Evolutionary conservation across 306 rosid genomes (phyloP).

Genomic region (Cucumis cinereus): DNA sequence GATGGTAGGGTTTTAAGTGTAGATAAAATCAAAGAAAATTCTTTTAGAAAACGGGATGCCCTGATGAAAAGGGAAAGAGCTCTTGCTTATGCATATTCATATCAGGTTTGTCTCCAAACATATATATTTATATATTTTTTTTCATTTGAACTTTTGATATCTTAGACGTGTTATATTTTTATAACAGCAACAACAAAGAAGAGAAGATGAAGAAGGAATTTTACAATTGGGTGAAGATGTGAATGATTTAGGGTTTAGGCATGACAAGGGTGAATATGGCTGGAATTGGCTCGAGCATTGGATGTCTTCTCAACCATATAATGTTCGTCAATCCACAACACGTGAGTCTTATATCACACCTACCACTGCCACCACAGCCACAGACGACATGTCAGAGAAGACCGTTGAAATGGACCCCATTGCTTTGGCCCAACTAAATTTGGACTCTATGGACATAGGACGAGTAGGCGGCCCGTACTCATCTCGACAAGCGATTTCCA

Average conservation of each 20-base stretch:
- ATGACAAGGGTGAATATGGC: constrained; percentile 47
- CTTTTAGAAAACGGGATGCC: constrained; percentile 47
- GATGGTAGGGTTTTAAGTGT: constrained; percentile 31
- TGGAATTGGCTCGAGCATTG: constrained; percentile 88
- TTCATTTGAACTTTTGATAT: background rate
- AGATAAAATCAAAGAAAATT: constrained; percentile 31
- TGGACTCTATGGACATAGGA: constrained; percentile 17
- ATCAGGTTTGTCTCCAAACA: constrained; percentile 27
- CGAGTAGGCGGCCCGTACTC: constrained; percentile 8
- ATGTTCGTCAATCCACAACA: constrained; percentile 18
- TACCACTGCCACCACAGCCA: constrained; percentile 20
- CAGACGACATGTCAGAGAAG: constrained; percentile 57
- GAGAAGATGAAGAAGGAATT: background rate
- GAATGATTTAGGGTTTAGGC: constrained; percentile 20
- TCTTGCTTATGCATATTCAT: constrained; percentile 61
- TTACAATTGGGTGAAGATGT: constrained; percentile 15
- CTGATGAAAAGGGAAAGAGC: constrained; percentile 60
- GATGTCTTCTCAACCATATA: constrained; percentile 55
- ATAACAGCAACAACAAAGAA: background rate
- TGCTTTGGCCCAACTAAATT: constrained; percentile 15
- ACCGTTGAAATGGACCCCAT: constrained; percentile 61
- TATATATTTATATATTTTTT: too few relatives aligned
- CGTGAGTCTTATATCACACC: constrained; percentile 25
- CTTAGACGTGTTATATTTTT: background rate
- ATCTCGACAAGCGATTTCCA: constrained; percentile 9